Base-by-base conservation (phyloP, 2,329 filamentous ascomycete genomes). In the Ophiostoma triangulosporum region DNA sequence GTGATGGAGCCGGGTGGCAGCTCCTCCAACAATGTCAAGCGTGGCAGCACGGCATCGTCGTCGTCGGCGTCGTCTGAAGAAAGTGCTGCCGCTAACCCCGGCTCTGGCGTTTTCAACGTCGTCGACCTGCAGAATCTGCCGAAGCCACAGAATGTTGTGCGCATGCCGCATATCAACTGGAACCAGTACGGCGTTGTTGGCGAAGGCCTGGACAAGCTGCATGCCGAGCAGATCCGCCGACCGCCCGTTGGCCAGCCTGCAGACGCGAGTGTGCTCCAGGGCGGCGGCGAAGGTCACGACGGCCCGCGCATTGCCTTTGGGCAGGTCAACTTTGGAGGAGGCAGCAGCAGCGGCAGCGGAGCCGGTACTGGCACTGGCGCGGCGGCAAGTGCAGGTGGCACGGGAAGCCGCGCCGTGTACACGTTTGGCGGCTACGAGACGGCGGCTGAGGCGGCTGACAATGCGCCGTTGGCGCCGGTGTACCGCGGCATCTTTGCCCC, bases 81-180 rank as follows among this genome's bases (percentile, higher is more conserved):
- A 11, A 29, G 15, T 14, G 24, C 43, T 46, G 26, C 26, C 12
- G 24, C 15, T 26, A 27, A 27, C 40, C 22, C 20, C 11, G 17
- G 14, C 24, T 15, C 40, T 12, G n/a, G 45, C n/a, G 24, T 17
- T 7, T 17, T 43, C 9, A 17, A n/a, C 15, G 27, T 20, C 11
- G 46, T 48, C 29, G 46, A 59, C 51, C 54, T 54, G 3, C 38
- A 32, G n/a, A 31, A 59, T 70, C 77, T 96, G 14, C 90, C 90
- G 0, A 77, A 76, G 14, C 81, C 86, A 6, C 91, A 96, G 66
- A 86, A 86, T 60, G 73, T 97, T 1, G 83, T 94, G 26, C 82
- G 90, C 38, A 88, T 84, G 69, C 91, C 91, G 8, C 85, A 88
- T 8, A 83, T 97, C 63, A 95, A 96, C 70, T 97, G 91, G 91